Conservation (phyloP, 1,139 yeast species). For the Hemisphaericaspora subhashii region DNA sequence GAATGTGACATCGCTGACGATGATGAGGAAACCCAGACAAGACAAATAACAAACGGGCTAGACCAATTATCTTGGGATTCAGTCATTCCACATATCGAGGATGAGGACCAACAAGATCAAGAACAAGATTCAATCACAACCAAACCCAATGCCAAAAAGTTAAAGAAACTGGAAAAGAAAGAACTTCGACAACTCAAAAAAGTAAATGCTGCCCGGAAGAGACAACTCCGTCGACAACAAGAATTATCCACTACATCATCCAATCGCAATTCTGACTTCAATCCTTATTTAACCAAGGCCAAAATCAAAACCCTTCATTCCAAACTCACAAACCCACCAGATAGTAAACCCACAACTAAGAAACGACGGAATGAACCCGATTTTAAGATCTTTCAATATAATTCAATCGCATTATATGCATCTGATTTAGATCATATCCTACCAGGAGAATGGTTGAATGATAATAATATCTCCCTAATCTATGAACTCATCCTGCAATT, state of each 20-base stretch:
- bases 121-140: not conserved
- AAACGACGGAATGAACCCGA: conserved; percentile 20
- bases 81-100: conserved; percentile 9
- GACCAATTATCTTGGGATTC: conserved; percentile 31
- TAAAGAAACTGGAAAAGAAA: conserved; percentile 30
- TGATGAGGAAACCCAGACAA: not conserved
- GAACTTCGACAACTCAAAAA: conserved; percentile 32
- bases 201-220: conserved; percentile 23
- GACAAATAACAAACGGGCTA: conserved; percentile 26
- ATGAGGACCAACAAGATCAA: conserved; percentile 5
- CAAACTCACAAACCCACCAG: conserved; percentile 7
- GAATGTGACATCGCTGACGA: not conserved
- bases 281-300: conserved; percentile 23
- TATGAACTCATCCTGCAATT: conserved; percentile 50
- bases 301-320: conserved; percentile 22
- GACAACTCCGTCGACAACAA: conserved; percentile 20
- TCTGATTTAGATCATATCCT: conserved; percentile 38
- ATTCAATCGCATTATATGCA: conserved; percentile 40
- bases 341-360: conserved; percentile 13
- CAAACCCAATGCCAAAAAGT: conserved; percentile 14
- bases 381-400: conserved; percentile 36
- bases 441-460: conserved; percentile 73
- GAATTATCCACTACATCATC: conserved; percentile 9
- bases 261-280: conserved; percentile 8
- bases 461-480: conserved; percentile 63